Percentiles rank a stretch among this genome's conserved stretches.
Evolutionary conservation across 148 eudicot genomes (phyloP).

Genomic region (Vaccinium corymbosum): DNA sequence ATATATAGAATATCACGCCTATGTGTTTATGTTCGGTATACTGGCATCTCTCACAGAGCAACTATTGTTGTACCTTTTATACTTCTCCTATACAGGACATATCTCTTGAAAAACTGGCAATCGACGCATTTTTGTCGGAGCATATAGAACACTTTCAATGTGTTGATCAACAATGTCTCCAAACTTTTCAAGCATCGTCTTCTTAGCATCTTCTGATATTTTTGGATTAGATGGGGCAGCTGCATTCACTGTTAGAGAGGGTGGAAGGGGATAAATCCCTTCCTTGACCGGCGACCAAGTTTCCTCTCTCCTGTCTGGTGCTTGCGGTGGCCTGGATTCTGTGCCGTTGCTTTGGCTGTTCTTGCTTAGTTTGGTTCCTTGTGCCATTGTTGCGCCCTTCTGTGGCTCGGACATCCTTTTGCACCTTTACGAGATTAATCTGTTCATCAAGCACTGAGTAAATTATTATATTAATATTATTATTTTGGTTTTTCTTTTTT

Average conservation of each 20-base stretch:
- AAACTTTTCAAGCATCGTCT: background rate
- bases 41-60: background rate
- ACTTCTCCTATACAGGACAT: background rate
- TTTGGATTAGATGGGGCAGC: background rate
- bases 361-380: background rate
- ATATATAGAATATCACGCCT: background rate
- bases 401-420: background rate
- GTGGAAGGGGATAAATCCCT: background rate
- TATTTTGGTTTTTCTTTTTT: background rate
- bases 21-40: background rate
- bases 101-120: slow-evolving; percentile 4
- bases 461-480: background rate
- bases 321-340: background rate
- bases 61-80: background rate
- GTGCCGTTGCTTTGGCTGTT: background rate
- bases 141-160: background rate
- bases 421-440: background rate
- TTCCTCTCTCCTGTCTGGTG: background rate
- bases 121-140: background rate
- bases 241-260: background rate
- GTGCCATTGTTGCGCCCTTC: background rate
- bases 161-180: background rate
- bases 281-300: slow-evolving; percentile 1
- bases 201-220: background rate
- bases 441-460: background rate